Base-by-base conservation (phyloP, 148 eudicot genomes). In the Simmondsia chinensis region DNA sequence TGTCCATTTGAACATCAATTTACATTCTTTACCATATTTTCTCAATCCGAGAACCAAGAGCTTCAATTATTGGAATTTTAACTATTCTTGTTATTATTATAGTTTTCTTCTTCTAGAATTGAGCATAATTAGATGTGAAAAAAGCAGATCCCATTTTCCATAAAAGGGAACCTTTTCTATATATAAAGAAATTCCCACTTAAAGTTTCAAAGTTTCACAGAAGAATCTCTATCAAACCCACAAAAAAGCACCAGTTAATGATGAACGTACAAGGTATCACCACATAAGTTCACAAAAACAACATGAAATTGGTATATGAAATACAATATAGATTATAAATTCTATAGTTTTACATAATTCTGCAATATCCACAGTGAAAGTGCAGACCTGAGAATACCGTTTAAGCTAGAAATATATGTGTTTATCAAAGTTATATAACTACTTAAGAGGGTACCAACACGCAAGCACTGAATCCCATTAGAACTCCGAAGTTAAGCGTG, bases 81-180 rank as follows among this genome's bases (percentile, higher is more conserved):
- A 57, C 65, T 17, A 50, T 50, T 30, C 25, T n/a, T 30, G 46
- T 19, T 33, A 50, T 56, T 37, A 60, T 49, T 57, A 33, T 18
- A 27, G 41, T 46, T 45, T 60, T 26, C 55, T 46, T 53, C n/a
- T n/a, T n/a, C n/a, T n/a, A n/a, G n/a, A n/a, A 29, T 48, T 41
- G 35, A 69, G 70, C 46, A 73, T 76, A 73, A 71, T 70, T 73
- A 76, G 65, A 71, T 59, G 70, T 52, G 53, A 63, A 85, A n/a
- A 62, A 77, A 71, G 78, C 65, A 77, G 77, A 74, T 80, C 75
- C 69, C 66, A 76, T 74, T 80, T 61, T 71, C 82, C 75, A 74
- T 53, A 77, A 66, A 74, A 67, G 60, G 94, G 55, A 52, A 63
- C 53, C 65, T 76, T 74, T 63, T 54, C 30, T 34, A 55, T 50